A percentile compares a stretch with the other conserved stretches of the same genome.
phyloP scores from a whole-genome alignment of 2,329 filamentous ascomycete species.

The Penicillium sp. region DNA sequence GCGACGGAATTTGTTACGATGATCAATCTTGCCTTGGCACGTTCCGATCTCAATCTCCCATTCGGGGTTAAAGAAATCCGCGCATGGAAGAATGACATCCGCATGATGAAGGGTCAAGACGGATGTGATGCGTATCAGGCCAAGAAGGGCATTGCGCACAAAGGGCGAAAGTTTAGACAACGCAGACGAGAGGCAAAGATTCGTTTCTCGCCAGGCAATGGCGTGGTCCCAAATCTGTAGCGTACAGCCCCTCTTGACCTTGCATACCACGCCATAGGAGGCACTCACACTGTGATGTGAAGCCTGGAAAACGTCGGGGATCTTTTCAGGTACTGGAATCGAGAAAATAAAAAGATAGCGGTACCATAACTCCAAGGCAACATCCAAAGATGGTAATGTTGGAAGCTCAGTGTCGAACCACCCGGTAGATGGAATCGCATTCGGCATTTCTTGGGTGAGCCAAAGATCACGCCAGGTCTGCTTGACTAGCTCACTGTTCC shows the following conservation, averaged over 20 bases:
- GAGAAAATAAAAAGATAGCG: slow-evolving; percentile 58
- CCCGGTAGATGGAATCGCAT: slow-evolving; percentile 35
- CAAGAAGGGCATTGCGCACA: slow-evolving; percentile 51
- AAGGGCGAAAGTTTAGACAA: slow-evolving; percentile 52
- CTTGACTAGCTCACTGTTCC: slow-evolving; percentile 48
- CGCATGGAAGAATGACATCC: slow-evolving; percentile 60
- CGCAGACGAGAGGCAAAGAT: slow-evolving; percentile 52
- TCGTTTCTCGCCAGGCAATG: slow-evolving; percentile 62
- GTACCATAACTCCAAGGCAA: slow-evolving; percentile 42
- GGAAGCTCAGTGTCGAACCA: slow-evolving; percentile 43
- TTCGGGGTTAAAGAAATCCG: slow-evolving; percentile 64
- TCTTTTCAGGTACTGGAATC: slow-evolving; percentile 56
- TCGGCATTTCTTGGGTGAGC: slow-evolving; percentile 48
- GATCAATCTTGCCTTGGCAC: slow-evolving; percentile 56
- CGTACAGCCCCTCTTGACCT: slow-evolving; percentile 60
- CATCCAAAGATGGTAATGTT: slow-evolving; percentile 38
- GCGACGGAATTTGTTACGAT: slow-evolving; percentile 58
- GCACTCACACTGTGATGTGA: slow-evolving; percentile 64
- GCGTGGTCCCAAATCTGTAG: slow-evolving; percentile 66
- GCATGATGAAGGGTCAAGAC: slow-evolving; percentile 55
- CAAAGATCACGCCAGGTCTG: slow-evolving; percentile 50
- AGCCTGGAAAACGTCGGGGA: slow-evolving; percentile 63
- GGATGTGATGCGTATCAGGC: slow-evolving; percentile 50
- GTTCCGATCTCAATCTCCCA: slow-evolving; percentile 66
- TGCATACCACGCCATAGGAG: slow-evolving; percentile 63